Base-by-base conservation (phyloP, 495 filamentous ascomycete species). In the Aspergillus bridgeri region DNA sequence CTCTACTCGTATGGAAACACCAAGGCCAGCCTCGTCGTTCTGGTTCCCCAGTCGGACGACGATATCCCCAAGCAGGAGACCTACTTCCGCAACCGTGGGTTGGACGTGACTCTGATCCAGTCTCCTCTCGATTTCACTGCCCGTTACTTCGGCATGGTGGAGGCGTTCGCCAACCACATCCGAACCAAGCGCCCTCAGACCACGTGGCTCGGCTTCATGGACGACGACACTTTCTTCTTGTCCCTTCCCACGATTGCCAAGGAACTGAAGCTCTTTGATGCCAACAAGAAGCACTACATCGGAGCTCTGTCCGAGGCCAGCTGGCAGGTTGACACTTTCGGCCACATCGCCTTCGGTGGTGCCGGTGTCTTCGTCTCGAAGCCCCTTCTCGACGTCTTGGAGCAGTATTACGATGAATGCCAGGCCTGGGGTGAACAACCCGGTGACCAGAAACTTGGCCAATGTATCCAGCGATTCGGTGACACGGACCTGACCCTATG, bases 161-260 rank as follows among this genome's bases (percentile, higher is more conserved):
- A 80, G 54, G 76, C 79, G 6, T 81, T 89, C 57, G 74, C 81
- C 17, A 68, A 79, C 24, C 64, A 75, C 57, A 75, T 82, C 20
- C 76, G 74, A 23, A 70, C 71, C 29, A 69, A 75, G 58, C 73
- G 74, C 44, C 76, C 78, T 9, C 70, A 79, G n/a, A 86, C 83
- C 20, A 69, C 77, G 48, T 90, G 86, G 86, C 73, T 86, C 44
- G 79, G 76, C 59, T 77, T 89, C 53, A 77, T 88, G 42, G 86
- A 89, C 63, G 86, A 90, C 69, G 87, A 90, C 68, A 89, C 87
- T 20, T 89, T 89, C 73, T 86, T 89, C 68, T 79, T 86, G 4
- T 84, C 84, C 13, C 74, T 89, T 5, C 62, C 80, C 4, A 75
- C 77, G 23, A 70, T 86, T 2, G 70, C 74, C 42, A 64, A 77